Conservation (phyloP, 2,329 filamentous ascomycete species). For the Epichloe typhina region DNA sequence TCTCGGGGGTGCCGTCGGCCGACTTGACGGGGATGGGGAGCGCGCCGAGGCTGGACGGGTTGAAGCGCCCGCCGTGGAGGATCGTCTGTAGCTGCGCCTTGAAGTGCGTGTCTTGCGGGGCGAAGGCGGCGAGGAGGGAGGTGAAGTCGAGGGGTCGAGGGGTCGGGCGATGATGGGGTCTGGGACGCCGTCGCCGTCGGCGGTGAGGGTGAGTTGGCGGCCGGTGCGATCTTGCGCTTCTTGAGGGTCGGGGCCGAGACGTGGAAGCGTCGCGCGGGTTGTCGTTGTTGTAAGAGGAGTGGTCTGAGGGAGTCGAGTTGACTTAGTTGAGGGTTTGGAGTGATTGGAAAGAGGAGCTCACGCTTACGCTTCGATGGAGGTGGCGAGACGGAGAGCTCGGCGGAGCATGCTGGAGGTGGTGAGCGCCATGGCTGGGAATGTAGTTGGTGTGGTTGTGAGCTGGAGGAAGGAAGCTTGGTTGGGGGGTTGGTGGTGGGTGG, state of each 20-base stretch:
- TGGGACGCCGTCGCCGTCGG: constrained; percentile 8
- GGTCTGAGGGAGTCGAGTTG: neutral
- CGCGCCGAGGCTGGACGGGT: constrained; percentile 33
- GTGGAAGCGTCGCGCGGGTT: constrained; percentile 16
- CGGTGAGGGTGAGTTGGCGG: constrained; percentile 20
- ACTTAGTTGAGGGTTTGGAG: neutral
- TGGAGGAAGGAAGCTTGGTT: neutral
- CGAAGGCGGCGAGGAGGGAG: constrained; percentile 31
- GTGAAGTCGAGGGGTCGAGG: constrained; percentile 34
- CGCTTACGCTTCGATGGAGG: constrained; percentile 13
- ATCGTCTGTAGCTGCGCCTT: constrained; percentile 27
- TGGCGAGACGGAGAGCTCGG: neutral
- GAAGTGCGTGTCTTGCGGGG: constrained; percentile 29
- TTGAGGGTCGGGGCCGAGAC: constrained; percentile 18
- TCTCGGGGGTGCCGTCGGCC: constrained; percentile 9
- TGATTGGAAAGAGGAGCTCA: neutral
- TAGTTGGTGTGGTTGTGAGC: neutral
- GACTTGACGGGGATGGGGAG: constrained; percentile 27
- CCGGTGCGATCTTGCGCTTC: constrained; percentile 24
- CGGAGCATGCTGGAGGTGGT: neutral
- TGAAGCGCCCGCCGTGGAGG: constrained; percentile 36
- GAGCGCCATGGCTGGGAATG: constrained; percentile 1
- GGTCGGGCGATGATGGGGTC: constrained; percentile 15
- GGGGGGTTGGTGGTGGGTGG: neutral
- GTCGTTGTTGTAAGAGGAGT: neutral